Evolutionary conservation across 805 yeast species (phyloP), one percentile per base, ranked within the genome.

Genomic region (Hanseniaspora pseudoguilliermondii): DNA sequence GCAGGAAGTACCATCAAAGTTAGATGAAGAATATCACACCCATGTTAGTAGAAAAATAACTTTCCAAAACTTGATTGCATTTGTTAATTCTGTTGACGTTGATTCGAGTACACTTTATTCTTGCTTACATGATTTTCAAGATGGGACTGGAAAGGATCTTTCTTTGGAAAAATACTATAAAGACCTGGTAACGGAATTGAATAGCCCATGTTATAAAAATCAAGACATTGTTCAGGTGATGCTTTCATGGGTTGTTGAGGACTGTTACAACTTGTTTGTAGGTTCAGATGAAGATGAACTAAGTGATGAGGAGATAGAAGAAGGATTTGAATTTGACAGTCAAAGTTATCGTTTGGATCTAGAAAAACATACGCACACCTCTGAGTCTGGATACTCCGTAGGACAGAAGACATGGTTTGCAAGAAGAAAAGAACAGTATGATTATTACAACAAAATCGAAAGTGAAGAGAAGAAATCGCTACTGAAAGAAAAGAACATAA

Each of bases 361-460:
- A 18, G 36, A 44, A 29, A 25, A 41, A 20, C 16, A 23, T 15
- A 34, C 11, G 5, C 29, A 25, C 8, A 23, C 18, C 8, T 7
- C 15, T 13, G 9, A 18, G 10, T 13, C 10, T 20, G 32, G 29
- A 4, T 10, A 32, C 3, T 52, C 55, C 5, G 27, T 25, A 10
- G 55, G 55, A 11, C 27, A 52, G 20, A 35, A 52, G 39, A 48
- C 46, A 43, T 52, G 55, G 55, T 20, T 52, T 38, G 55, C 38
- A 18, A 35, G 55, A 44, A 40, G 55, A 52, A 44, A 27, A 44
- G 18, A 52, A 15, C 55, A 52, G 16, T 52, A 52, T 23, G 49
- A 44, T 13, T 25, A 25, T 16, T 52, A 52, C 18, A 25, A 25
- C 20, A 25, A 44, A 8, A 36, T 34, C 11, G 29, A 43, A 5